phyloP scores from a whole-genome alignment of 2,329 filamentous ascomycete genomes.

The Chalaropsis ovoidea region DNA sequence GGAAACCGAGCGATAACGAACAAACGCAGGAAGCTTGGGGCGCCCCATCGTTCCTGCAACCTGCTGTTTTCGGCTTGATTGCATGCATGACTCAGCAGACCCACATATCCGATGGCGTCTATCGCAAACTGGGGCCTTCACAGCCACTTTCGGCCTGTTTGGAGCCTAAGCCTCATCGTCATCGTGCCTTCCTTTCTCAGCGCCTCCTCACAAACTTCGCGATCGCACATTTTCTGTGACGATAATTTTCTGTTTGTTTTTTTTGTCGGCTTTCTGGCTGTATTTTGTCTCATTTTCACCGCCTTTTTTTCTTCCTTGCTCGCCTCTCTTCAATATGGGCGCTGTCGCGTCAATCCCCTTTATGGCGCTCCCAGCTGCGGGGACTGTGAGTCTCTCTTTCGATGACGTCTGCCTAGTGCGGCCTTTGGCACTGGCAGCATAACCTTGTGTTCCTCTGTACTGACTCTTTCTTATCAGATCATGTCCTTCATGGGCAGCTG shows the following conservation, averaged over 20 bases:
- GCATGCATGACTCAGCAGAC: neutral
- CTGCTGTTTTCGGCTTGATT: neutral
- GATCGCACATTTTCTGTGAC: neutral
- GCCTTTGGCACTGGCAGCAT: too few relatives aligned
- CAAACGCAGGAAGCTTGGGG: too few relatives aligned
- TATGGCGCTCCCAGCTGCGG: conserved; percentile 73
- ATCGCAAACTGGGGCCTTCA: neutral
- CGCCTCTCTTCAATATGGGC: conserved; percentile 54
- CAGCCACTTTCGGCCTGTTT: neutral
- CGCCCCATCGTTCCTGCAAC: neutral
- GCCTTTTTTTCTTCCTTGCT: conserved; percentile 11
- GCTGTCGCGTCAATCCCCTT: conserved; percentile 82
- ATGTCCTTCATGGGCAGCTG: conserved; percentile 76
- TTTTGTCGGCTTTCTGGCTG: neutral
- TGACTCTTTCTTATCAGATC: conserved; percentile 42
- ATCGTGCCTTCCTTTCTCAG: conserved; percentile 7
- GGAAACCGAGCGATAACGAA: too few relatives aligned
- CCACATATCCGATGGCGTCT: neutral
- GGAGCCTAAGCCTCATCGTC: conserved; percentile 11
- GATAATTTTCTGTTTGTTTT: neutral
- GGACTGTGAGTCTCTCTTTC: conserved; percentile 55
- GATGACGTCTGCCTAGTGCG: neutral
- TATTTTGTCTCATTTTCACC: neutral
- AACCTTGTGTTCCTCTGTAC: neutral
- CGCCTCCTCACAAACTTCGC: conserved; percentile 8